phyloP scores from a whole-genome alignment of 2,329 filamentous ascomycete species.

The Beauveria asiatica region DNA sequence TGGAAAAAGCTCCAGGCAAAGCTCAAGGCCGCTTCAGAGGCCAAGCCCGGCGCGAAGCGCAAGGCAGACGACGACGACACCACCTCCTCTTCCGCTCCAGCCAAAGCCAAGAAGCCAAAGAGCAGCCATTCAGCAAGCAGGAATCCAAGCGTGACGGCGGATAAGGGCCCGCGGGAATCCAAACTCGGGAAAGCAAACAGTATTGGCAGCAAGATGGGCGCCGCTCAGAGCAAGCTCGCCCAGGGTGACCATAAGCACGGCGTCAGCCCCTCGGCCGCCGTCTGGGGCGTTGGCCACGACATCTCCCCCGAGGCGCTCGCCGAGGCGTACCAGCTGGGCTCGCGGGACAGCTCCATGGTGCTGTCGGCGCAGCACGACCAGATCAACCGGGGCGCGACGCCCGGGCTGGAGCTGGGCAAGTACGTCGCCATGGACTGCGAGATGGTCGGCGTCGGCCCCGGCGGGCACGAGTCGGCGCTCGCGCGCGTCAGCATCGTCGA shows the following conservation, averaged over 20 bases:
- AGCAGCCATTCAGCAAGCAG: neutral
- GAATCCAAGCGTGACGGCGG: neutral
- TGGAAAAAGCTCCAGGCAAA: slow-evolving; percentile 71
- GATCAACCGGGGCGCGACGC: slow-evolving; percentile 55
- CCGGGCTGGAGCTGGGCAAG: slow-evolving; percentile 66
- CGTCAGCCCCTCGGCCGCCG: slow-evolving; percentile 45
- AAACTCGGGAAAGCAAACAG: slow-evolving; percentile 6
- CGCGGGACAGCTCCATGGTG: slow-evolving; percentile 39
- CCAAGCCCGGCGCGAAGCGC: slow-evolving; percentile 32
- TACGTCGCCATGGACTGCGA: slow-evolving; percentile 94
- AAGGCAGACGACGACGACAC: slow-evolving; percentile 27
- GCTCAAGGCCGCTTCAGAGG: slow-evolving; percentile 39
- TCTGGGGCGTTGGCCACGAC: slow-evolving; percentile 54
- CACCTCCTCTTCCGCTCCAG: slow-evolving; percentile 10
- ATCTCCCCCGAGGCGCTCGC: slow-evolving; percentile 52
- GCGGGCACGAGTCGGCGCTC: slow-evolving; percentile 62
- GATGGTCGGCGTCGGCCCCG: slow-evolving; percentile 84
- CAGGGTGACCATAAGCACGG: slow-evolving; percentile 29
- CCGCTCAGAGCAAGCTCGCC: slow-evolving; percentile 41
- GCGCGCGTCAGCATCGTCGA: slow-evolving; percentile 88
- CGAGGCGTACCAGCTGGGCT: slow-evolving; percentile 51
- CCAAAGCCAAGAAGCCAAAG: slow-evolving; percentile 24
- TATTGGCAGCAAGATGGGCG: slow-evolving; percentile 40
- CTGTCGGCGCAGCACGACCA: slow-evolving; percentile 39
- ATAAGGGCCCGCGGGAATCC: neutral